These are phyloP conservation scores for Vigna trinervia DNA, from an alignment of 306 rosid species.

Conservation along the genomic window DNA sequence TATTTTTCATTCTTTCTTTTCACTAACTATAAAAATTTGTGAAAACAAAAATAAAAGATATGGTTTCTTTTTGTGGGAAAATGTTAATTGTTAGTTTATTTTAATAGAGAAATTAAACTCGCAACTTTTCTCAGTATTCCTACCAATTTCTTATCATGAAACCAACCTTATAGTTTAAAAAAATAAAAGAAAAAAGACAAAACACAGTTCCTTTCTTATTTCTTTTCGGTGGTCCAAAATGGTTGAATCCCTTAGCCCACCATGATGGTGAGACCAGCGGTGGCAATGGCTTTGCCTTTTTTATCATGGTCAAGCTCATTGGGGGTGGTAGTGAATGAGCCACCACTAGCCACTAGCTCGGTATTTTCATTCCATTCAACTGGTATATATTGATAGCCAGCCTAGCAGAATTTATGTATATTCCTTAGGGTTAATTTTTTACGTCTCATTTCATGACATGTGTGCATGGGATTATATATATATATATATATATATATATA, in stretches of 20 bases:
- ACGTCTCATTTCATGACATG: conserved; percentile 34
- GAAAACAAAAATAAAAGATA: not conserved
- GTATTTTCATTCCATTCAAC: not conserved
- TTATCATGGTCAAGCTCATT: conserved; percentile 30
- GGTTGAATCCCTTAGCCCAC: conserved; percentile 36
- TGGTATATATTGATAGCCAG: conserved; percentile 51
- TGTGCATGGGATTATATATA: not conserved
- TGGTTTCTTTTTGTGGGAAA: too few species aligned
- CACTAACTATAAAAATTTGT: not conserved
- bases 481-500: too few species aligned
- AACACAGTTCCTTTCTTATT: not conserved
- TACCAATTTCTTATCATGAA: too few species aligned
- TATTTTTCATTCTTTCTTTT: not conserved
- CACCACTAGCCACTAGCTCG: conserved; percentile 38
- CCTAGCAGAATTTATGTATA: conserved; percentile 62
- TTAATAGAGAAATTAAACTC: too few species aligned
- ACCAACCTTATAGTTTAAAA: too few species aligned
- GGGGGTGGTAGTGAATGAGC: conserved; percentile 1
- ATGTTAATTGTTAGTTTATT: too few species aligned
- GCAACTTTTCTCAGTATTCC: too few species aligned
- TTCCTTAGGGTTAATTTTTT: conserved; percentile 40
- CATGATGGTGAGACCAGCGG: conserved; percentile 60
- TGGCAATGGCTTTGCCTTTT: conserved; percentile 45
- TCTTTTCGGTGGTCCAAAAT: conserved; percentile 54
- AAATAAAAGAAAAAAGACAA: too few species aligned